phyloP scores from a whole-genome alignment of 139 green algal species.

The Nannochloris sp. region DNA sequence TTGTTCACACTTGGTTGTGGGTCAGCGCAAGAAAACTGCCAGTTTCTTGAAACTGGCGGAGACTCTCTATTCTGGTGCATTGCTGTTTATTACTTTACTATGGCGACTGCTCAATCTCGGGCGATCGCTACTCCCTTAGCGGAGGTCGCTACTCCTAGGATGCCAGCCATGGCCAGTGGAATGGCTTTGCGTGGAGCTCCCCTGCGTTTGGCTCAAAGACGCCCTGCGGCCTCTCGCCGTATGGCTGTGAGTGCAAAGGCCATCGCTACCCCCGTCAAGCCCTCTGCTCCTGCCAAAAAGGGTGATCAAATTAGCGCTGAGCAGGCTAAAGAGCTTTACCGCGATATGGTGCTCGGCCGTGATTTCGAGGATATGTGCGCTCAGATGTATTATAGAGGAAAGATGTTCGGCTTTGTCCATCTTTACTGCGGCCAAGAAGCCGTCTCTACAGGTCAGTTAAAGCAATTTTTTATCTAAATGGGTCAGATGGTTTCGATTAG shows the following conservation, averaged over 20 bases:
- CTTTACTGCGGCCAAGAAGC: constrained; percentile 94
- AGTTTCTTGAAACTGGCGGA: no score
- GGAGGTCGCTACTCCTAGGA: background rate
- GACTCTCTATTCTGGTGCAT: background rate
- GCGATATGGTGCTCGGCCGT: constrained; percentile 87
- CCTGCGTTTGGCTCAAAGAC: background rate
- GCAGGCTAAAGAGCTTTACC: constrained; percentile 72
- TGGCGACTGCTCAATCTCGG: background rate
- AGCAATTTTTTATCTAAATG: background rate
- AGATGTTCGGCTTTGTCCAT: constrained; percentile 92
- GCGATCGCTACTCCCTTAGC: background rate
- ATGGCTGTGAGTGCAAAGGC: background rate
- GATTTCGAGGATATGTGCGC: constrained; percentile 99
- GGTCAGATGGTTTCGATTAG: background rate
- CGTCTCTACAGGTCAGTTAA: constrained; percentile 57
- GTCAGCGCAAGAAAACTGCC: no score
- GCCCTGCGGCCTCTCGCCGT: background rate
- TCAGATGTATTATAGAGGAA: constrained; percentile 97
- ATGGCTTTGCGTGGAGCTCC: background rate
- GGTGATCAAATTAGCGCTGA: constrained; percentile 47
- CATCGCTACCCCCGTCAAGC: constrained; percentile 7
- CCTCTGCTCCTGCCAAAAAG: background rate
- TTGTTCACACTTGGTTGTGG: no score
- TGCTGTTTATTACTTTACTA: background rate
- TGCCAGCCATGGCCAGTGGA: background rate